Base-by-base conservation (phyloP, 2,329 filamentous ascomycete species). In the Colletotrichum falcatum region DNA sequence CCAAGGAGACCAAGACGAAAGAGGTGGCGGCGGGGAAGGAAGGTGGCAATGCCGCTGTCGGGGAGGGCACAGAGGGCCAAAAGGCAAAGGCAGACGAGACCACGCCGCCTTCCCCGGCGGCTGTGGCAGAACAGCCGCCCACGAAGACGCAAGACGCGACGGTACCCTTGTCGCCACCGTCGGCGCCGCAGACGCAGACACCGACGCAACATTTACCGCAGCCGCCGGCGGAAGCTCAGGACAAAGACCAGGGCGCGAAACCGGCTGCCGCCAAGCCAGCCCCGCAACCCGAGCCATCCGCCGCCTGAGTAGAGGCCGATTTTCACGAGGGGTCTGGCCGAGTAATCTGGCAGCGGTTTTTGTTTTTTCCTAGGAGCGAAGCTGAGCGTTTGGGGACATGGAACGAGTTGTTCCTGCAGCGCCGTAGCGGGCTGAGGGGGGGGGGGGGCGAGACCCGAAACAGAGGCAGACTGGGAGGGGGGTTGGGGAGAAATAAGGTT, bases 1-100 rank as follows among this genome's bases (percentile, higher is more conserved):
- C 60, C 68, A 76, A 75, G 61, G 79, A 74, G 28, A 74, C 73
- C 14, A 73, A 75, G 35, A 74, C 75, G 56, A 73, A 74, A 67
- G 73, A 67, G 33, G 51, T 56, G 7, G 59, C 54, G 4, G n/a
- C 23, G 18, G 58, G 70, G 63, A 39, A 53, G 42, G 44, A 53
- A 28, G 44, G 51, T 4, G 20, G 23, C 37, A 28, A 56, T 33
- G 44, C 42, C 59, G 55, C 74, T n/a, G 73, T 28, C 14, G 74
- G 67, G 30, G 76, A 76, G 23, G 54, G 62, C 37, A 6, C 58
- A 11, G 71, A 76, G 35, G 42, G 70, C 30, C 65, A 72, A 20
- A 72, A 73, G 44, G 14, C 44, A 9, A 59, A 61, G 26, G 67
- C 44, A 28, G 68, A 49, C 44, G 73, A 75, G 53, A 30, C 60